phyloP scores from a whole-genome alignment of 352 stramenopile species.

The Globisporangium parvum region DNA sequence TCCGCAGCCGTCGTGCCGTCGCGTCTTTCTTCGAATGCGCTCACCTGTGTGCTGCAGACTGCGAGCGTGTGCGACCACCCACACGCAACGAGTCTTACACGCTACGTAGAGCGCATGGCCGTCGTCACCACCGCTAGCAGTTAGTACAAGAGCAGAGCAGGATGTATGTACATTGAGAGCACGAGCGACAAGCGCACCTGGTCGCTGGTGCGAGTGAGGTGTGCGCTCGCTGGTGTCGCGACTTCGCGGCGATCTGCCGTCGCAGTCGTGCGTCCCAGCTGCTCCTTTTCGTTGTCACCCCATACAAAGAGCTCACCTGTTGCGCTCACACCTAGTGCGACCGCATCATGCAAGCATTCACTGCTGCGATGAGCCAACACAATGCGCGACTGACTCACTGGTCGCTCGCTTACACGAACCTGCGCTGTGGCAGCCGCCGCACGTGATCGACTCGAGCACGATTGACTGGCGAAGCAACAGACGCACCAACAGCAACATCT shows the following conservation, averaged over 20 bases:
- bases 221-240: neutral
- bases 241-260: neutral
- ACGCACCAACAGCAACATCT: too few relatives aligned
- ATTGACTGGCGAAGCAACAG: constrained; percentile 8
- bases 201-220: neutral
- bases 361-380: neutral
- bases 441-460: constrained; percentile 28
- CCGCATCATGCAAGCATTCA: neutral
- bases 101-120: constrained; percentile 14
- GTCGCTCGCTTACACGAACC: constrained; percentile 22
- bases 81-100: constrained; percentile 39
- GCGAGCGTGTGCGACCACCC: constrained; percentile 71
- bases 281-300: constrained; percentile 55
- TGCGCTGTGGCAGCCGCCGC: constrained; percentile 66
- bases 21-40: neutral
- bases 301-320: constrained; percentile 52
- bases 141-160: neutral
- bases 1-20: neutral
- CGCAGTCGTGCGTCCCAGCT: constrained; percentile 24
- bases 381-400: neutral
- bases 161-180: too few relatives aligned
- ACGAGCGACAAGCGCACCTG: too few relatives aligned
- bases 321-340: constrained; percentile 18
- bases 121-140: too few relatives aligned
- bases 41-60: constrained; percentile 12